Evolutionary conservation across 2,329 filamentous ascomycete species (phyloP).

Genomic region (Botrytis deweyae): DNA sequence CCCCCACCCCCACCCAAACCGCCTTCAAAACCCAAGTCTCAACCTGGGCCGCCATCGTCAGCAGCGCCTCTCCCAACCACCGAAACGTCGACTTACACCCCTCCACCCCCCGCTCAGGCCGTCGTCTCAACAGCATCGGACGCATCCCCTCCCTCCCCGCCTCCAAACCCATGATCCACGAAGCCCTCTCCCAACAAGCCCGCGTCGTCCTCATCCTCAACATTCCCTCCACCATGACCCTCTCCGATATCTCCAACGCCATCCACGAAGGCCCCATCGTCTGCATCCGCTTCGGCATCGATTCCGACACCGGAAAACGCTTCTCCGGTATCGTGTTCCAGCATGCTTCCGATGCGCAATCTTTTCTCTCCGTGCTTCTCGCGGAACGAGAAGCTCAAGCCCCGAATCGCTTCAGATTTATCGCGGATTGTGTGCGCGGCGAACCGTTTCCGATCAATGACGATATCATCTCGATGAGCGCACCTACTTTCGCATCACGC

Average conservation of each 20-base stretch:
- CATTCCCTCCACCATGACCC: slow-evolving; percentile 31
- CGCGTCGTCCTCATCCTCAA: slow-evolving; percentile 36
- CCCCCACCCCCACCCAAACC: neutral
- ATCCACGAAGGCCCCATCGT: slow-evolving; percentile 36
- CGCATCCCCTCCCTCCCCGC: slow-evolving; percentile 10
- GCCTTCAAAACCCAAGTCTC: slow-evolving; percentile 23
- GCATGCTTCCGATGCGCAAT: slow-evolving; percentile 30
- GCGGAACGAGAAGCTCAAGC: slow-evolving; percentile 26
- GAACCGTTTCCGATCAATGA: slow-evolving; percentile 32
- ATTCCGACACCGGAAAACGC: slow-evolving; percentile 27
- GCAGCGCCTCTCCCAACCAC: slow-evolving; percentile 24
- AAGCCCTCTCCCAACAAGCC: slow-evolving; percentile 29
- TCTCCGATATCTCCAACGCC: slow-evolving; percentile 35
- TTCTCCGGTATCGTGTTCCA: slow-evolving; percentile 37
- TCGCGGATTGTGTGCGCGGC: slow-evolving; percentile 31
- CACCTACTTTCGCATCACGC: slow-evolving; percentile 32
- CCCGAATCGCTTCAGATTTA: slow-evolving; percentile 34
- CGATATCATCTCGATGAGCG: slow-evolving; percentile 31
- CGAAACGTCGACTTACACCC: slow-evolving; percentile 29
- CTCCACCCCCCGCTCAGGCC: slow-evolving; percentile 20
- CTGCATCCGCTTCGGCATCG: slow-evolving; percentile 34
- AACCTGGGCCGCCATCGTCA: slow-evolving; percentile 36
- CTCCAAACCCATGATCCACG: slow-evolving; percentile 6
- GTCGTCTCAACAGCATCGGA: slow-evolving; percentile 17
- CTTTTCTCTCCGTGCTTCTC: slow-evolving; percentile 28